Percentiles rank a stretch among this genome's conserved stretches.
phyloP scores from a whole-genome alignment of 2,329 filamentous ascomycete species.

The Penicillium sp. region DNA sequence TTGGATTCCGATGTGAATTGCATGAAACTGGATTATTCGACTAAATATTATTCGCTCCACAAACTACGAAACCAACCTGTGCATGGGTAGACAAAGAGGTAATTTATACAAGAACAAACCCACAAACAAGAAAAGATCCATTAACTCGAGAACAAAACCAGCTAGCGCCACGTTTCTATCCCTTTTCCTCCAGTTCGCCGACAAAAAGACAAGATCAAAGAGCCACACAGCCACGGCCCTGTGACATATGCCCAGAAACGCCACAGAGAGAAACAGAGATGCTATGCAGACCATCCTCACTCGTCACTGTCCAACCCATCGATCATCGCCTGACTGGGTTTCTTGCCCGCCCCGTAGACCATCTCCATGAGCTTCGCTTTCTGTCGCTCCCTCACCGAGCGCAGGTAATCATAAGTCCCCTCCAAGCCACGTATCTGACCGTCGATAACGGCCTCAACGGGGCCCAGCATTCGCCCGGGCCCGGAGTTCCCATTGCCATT shows the following conservation, averaged over 20 bases:
- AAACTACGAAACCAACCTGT: no score
- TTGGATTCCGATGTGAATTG: no score
- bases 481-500: slow-evolving; percentile 20
- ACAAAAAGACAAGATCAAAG: slow-evolving; percentile 1
- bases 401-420: slow-evolving; percentile 76
- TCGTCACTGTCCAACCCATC: slow-evolving; percentile 19
- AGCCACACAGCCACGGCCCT: slow-evolving; percentile 6
- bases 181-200: slow-evolving; percentile 8
- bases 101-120: slow-evolving; percentile 5
- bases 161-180: slow-evolving; percentile 11
- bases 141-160: slow-evolving; percentile 2
- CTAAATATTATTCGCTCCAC: no score
- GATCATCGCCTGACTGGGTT: slow-evolving; percentile 28
- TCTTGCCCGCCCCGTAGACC: slow-evolving; percentile 61
- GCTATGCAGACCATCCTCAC: slow-evolving; percentile 4
- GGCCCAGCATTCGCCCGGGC: slow-evolving; percentile 61
- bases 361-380: slow-evolving; percentile 81
- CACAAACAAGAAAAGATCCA: slow-evolving; percentile 1
- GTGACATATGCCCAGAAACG: slow-evolving; percentile 6
- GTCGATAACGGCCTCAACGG: slow-evolving; percentile 59
- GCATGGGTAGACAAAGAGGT: not conserved
- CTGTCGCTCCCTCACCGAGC: slow-evolving; percentile 73
- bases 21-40: no score
- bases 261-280: slow-evolving; percentile 1
- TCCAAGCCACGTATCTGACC: slow-evolving; percentile 84